Evolutionary conservation across 1,284 basidiomycete species (phyloP), one percentile per base, ranked within the genome.

Genomic region (Tremellales sp.): DNA sequence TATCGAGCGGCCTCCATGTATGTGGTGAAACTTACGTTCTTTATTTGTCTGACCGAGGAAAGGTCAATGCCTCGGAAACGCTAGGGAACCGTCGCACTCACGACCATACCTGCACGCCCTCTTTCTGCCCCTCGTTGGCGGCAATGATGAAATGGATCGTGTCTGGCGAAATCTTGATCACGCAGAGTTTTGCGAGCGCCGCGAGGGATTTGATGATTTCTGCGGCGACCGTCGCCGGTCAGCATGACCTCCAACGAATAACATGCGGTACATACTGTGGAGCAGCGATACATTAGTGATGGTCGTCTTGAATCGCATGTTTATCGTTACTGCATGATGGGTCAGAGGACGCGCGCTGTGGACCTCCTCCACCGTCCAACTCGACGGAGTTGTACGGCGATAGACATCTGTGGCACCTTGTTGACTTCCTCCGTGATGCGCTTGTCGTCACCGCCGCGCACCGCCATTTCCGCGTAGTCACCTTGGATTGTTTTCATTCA

Each of bases 41-140:
- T n/a, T n/a, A n/a, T n/a, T n/a, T n/a, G n/a, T n/a, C n/a, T n/a
- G n/a, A n/a, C n/a, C n/a, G n/a, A n/a, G n/a, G n/a, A 31, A 31
- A 31, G 16, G 16, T 16, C 16, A 36, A 21, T 21, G n/a, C 7
- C n/a, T 10, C 34, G n/a, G 9, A 16, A 36, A 8, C 22, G 7
- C 8, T 18, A 36, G 7, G 22, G 9, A 36, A 16, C 22, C 9
- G n/a, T 21, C 21, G 14, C 19, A 81, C 87, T 70, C 60, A 92
- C 89, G 87, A 89, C 89, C 90, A 93, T 39, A 92, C 86, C 68
- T 92, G 87, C 6, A 90, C 84, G 3, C 89, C 87, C 6, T 87
- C 87, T 56, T 86, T 85, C 50, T 82, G 85, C 32, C 79, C 79
- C 54, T 89, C 86, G 48, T 78, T 81, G 37, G 86, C 90, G 0